Evolutionary conservation across 306 rosid genomes (phyloP).

Genomic region (Myrica gale): DNA sequence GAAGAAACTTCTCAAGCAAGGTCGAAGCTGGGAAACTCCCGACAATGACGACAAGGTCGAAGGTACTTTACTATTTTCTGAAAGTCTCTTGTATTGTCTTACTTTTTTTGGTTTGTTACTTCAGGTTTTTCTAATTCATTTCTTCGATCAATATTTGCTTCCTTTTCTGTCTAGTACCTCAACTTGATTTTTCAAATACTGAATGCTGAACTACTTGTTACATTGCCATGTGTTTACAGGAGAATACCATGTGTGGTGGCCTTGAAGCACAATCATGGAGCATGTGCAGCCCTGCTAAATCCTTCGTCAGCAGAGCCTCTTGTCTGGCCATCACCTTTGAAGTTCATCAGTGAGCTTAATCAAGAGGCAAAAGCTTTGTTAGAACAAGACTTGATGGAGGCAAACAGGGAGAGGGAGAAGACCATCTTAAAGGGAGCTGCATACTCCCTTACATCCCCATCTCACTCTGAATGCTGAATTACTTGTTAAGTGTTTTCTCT

Average conservation of each 20-base stretch:
- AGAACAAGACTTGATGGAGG: slow-evolving; percentile 83
- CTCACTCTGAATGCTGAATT: too few relatives aligned
- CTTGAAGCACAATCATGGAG: slow-evolving; percentile 63
- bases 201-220: slow-evolving; percentile 15
- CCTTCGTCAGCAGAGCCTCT: slow-evolving; percentile 93
- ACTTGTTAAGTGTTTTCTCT: too few relatives aligned
- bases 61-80: too few relatives aligned
- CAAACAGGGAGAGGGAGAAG: slow-evolving; percentile 85
- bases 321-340: slow-evolving; percentile 97
- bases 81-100: background rate
- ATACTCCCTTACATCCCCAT: too few relatives aligned
- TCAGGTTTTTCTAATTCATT: background rate
- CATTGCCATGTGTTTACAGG: slow-evolving; percentile 47
- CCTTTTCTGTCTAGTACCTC: slow-evolving; percentile 34
- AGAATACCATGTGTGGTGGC: slow-evolving; percentile 85
- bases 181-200: background rate
- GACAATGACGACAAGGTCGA: too few relatives aligned
- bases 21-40: too few relatives aligned
- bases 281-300: slow-evolving; percentile 88
- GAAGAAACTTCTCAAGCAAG: too few relatives aligned
- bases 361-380: slow-evolving; percentile 77
- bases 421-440: slow-evolving; percentile 72
- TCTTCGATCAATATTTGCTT: background rate
- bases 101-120: background rate
- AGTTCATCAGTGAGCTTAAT: slow-evolving; percentile 82